Evolutionary conservation across 805 yeast genomes (phyloP).

Genomic region (Wickerhamiella sorbophila): DNA sequence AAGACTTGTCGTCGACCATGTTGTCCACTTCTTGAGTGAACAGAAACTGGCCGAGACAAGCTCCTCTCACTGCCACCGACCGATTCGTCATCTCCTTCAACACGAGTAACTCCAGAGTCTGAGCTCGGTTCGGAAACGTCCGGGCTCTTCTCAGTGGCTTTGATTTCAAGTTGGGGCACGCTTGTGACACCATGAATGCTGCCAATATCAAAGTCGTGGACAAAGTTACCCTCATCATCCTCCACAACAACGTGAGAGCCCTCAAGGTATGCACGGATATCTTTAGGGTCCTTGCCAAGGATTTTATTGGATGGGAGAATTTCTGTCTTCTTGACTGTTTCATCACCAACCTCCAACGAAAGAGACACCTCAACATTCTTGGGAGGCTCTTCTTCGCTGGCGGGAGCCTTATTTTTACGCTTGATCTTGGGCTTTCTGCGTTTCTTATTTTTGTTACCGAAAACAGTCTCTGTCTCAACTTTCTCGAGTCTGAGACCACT

Average conservation of each 20-base stretch:
- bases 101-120: constrained; percentile 7
- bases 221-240: constrained; percentile 69
- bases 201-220: constrained; percentile 38
- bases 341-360: constrained; percentile 8
- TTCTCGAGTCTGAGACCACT: constrained; percentile 71
- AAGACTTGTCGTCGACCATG: constrained; percentile 11
- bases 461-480: constrained; percentile 50
- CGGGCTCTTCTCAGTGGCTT: constrained; percentile 9
- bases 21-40: constrained; percentile 2
- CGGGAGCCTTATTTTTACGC: neutral
- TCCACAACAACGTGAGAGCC: constrained; percentile 63
- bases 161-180: constrained; percentile 11
- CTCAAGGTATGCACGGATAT: constrained; percentile 43
- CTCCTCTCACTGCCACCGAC: neutral
- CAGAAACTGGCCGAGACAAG: neutral
- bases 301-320: constrained; percentile 11
- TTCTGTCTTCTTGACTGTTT: constrained; percentile 12
- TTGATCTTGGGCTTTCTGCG: neutral
- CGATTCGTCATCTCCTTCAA: neutral
- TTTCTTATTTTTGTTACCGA: neutral
- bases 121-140: constrained; percentile 4
- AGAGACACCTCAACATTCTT: constrained; percentile 10
- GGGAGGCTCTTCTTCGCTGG: neutral
- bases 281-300: constrained; percentile 17
- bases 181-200: constrained; percentile 9